These are phyloP conservation scores for Macrotyloma uniflorum DNA, from an alignment of 306 rosid genomes.

Conservation along the genomic window DNA sequence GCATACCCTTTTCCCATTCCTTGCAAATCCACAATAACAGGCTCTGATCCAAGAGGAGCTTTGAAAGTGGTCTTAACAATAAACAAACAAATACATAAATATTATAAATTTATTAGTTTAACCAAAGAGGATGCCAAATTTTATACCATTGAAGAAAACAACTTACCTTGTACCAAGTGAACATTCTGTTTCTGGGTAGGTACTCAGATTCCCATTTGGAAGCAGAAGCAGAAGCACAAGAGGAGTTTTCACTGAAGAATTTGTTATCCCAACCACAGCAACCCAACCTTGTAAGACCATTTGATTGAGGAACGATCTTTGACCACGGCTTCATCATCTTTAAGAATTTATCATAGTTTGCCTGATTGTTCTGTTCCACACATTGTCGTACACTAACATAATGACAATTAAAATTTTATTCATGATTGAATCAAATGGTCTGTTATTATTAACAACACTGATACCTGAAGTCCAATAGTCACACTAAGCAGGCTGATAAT, in stretches of 20 bases:
- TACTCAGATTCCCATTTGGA: slow-evolving; percentile 41
- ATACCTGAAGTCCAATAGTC: slow-evolving; percentile 48
- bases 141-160: neutral
- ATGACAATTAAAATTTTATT: neutral
- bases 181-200: slow-evolving; percentile 39
- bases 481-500: slow-evolving; percentile 52
- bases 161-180: slow-evolving; percentile 67
- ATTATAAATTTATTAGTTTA: neutral
- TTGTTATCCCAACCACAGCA: slow-evolving; percentile 47
- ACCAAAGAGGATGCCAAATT: neutral
- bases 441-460: neutral
- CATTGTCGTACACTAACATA: neutral
- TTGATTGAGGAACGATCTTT: slow-evolving; percentile 52
- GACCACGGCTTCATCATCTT: slow-evolving; percentile 49
- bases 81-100: neutral
- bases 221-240: neutral
- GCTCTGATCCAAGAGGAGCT: slow-evolving; percentile 57
- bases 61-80: slow-evolving; percentile 50
- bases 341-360: slow-evolving; percentile 41
- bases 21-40: slow-evolving; percentile 49
- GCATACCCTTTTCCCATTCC: slow-evolving; percentile 58
- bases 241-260: slow-evolving; percentile 37
- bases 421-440: neutral
- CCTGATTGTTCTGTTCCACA: slow-evolving; percentile 47
- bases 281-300: slow-evolving; percentile 54